Base-by-base conservation (phyloP, 345 rosid genomes). In the Excoecaria agallocha region DNA sequence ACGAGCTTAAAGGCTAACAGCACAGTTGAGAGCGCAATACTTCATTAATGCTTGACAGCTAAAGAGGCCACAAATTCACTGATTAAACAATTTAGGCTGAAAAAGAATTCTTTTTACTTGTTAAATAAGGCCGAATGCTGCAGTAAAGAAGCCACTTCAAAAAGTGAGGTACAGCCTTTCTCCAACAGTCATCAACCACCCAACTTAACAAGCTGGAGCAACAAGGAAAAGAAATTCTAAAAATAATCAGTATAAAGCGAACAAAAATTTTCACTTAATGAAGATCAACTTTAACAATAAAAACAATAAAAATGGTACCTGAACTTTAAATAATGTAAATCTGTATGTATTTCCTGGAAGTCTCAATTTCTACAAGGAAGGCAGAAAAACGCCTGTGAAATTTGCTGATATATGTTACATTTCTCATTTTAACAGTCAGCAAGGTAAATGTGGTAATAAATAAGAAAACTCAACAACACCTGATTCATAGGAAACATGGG, bases 121-220 rank as follows among this genome's bases (percentile, higher is more conserved):
- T 16, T 16, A 35, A 48, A 9, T 43, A 58, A 12, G 38, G 74
- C 17, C 16, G 41, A 22, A 46, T 56, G n/a, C 54, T 57, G 66
- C n/a, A 54, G 35, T 11, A 5, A 43, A 4, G 20, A 9, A 48
- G 56, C 66, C 43, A 15, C 41, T 58, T 22, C 54, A 49, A 43
- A 60, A 37, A 49, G 39, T 60, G 48, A 10, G n/a, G n/a, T n/a
- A n/a, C n/a, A n/a, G n/a, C n/a, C n/a, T n/a, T n/a, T n/a, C n/a
- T n/a, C n/a, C n/a, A n/a, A n/a, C n/a, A n/a, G n/a, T n/a, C n/a
- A n/a, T n/a, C n/a, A n/a, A n/a, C n/a, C n/a, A n/a, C n/a, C n/a
- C n/a, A n/a, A n/a, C n/a, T n/a, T n/a, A n/a, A n/a, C n/a, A 10
- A 20, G 74, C 64, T 70, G 37, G 52, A 56, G 51, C 51, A 38